A percentile compares a stretch with the other conserved stretches of the same genome.
These are phyloP conservation scores for Yarrowia porcina DNA, from an alignment of 805 yeast genomes.

Conservation along the genomic window DNA sequence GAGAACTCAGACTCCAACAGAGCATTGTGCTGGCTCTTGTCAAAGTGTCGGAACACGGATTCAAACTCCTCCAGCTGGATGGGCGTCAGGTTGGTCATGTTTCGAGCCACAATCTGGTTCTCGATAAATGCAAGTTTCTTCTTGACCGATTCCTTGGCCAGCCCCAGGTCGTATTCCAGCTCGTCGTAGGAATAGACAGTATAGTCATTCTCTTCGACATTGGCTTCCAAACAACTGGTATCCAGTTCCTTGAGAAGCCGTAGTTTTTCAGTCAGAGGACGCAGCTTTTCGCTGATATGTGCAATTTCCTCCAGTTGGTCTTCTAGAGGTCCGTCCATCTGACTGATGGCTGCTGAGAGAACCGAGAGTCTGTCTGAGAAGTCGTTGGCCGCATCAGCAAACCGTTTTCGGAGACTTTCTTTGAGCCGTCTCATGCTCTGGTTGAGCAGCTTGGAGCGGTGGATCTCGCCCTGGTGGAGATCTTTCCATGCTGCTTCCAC, in stretches of 20 bases:
- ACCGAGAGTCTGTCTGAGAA: conserved; percentile 34
- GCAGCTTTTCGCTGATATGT: conserved; percentile 39
- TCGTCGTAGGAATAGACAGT: conserved; percentile 41
- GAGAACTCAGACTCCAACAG: conserved; percentile 45
- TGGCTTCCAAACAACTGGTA: conserved; percentile 37
- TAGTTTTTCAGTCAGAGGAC: conserved; percentile 38
- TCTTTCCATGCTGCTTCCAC: conserved; percentile 39
- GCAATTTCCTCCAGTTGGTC: conserved; percentile 41
- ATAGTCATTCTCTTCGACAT: conserved; percentile 42
- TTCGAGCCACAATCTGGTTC: conserved; percentile 41
- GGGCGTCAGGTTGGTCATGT: conserved; percentile 39
- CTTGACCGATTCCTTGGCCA: conserved; percentile 41
- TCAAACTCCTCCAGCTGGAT: conserved; percentile 45
- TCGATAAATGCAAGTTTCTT: conserved; percentile 46
- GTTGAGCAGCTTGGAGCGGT: conserved; percentile 37
- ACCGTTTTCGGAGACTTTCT: conserved; percentile 36
- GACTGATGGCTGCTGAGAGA: conserved; percentile 35
- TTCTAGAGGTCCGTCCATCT: conserved; percentile 40
- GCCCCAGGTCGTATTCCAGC: conserved; percentile 40
- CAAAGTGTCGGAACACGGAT: conserved; percentile 45
- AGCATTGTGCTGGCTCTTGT: conserved; percentile 40
- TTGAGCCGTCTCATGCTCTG: conserved; percentile 38
- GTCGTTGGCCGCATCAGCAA: conserved; percentile 40
- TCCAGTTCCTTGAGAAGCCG: conserved; percentile 35
- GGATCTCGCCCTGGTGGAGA: conserved; percentile 38